phyloP scores from a whole-genome alignment of 2,329 filamentous ascomycete genomes.

The Cordyceps farinosa region DNA sequence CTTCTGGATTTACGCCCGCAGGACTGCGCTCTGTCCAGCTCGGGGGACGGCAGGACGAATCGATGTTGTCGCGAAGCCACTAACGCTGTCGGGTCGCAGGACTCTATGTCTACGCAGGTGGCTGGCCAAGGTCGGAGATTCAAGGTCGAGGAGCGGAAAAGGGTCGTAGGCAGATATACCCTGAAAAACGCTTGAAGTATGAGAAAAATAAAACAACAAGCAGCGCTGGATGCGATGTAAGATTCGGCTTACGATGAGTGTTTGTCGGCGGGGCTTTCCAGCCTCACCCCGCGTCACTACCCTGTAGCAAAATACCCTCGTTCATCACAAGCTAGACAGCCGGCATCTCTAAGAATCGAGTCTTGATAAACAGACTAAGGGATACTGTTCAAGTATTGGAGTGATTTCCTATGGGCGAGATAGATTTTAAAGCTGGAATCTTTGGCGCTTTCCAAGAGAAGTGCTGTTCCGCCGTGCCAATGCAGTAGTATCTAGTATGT shows the following conservation, averaged over 20 bases:
- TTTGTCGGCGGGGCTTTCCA: constrained; percentile 2
- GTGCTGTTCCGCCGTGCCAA: too few relatives aligned
- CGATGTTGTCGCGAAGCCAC: background rate
- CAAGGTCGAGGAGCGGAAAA: background rate
- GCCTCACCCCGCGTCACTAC: background rate
- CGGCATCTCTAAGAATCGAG: too few relatives aligned
- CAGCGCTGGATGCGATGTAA: background rate
- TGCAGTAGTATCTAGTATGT: too few relatives aligned
- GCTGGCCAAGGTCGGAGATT: background rate
- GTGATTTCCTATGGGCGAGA: too few relatives aligned
- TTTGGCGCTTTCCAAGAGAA: too few relatives aligned
- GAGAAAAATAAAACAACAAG: background rate
- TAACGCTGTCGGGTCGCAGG: too few relatives aligned
- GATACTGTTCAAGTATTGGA: too few relatives aligned
- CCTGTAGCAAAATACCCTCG: too few relatives aligned
- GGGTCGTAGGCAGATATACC: background rate
- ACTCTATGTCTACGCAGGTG: background rate
- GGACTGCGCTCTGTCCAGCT: background rate
- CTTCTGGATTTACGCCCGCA: background rate
- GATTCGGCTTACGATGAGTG: constrained; percentile 6
- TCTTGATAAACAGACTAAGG: too few relatives aligned
- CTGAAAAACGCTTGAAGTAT: background rate
- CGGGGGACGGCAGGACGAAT: background rate
- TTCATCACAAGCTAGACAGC: too few relatives aligned
- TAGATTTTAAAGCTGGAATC: too few relatives aligned